Base-by-base conservation (phyloP, 805 yeast genomes). In the Wickerhamiella alocasiicola region DNA sequence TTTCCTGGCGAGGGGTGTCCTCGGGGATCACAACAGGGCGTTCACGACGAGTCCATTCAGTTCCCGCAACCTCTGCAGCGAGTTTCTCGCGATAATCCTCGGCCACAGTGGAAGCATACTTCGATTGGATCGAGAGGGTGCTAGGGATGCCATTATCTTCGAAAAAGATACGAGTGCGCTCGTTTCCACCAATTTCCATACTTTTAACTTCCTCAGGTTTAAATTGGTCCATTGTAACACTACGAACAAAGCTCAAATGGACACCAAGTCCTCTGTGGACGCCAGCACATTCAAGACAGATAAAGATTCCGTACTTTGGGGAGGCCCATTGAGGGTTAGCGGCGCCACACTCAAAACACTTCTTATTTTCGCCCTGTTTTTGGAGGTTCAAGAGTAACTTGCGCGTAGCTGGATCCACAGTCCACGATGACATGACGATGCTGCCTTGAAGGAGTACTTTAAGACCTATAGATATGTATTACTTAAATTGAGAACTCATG, bases 281-380 rank as follows among this genome's bases (percentile, higher is more conserved):
- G 34, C 99, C 99, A 15, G 98, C 98, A 66, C 98, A 91, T 59
- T 91, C 99, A 30, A 91, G 71, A 62, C 98, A 91, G 56, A 91
- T 88, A 62, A 87, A 91, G 46, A 91, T 81, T 45, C 98, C 98
- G 63, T 88, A 85, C 61, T 91, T 91, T 27, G 97, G 97, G 11
- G 95, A 84, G 2, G 97, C 96, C 98, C 98, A 91, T 61, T 91
- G 98, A 7, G 98, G 98, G 58, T 87, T 88, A 44, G 94, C 95
- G 1, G 96, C 94, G 28, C 66, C 70, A 62, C 98, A 91, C 60
- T 91, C 98, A 60, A 84, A 80, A 62, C 98, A 91, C 59, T 74
- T 78, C 64, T 80, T 84, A 66, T 85, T 84, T 11, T 67, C 78
- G 20, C 88, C 94, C 35, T 67, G 66, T 57, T 84, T 84, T 56